Evolutionary conservation across 129 eudicot species (phyloP), one percentile per base, ranked within the genome.

Genomic region (Ambrosia artemisiifolia): DNA sequence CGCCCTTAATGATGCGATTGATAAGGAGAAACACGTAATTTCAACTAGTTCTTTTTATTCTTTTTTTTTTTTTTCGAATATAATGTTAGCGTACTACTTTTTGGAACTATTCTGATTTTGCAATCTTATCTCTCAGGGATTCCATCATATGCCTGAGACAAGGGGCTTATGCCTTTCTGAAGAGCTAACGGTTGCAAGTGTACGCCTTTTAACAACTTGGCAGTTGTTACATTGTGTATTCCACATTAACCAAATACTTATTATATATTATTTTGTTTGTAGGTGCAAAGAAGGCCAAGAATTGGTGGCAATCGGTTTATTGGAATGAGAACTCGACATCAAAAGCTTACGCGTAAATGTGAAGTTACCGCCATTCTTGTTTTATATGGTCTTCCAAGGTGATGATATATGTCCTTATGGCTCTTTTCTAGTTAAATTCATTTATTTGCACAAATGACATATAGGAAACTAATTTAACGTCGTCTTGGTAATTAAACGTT

Each of bases 81-180:
- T 65, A 56, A 42, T 18, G 51, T 24, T 56, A 36, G 6, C 65
- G 71, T 63, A 50, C 61, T 63, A 44, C 50, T 4, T 35, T 63
- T 35, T 63, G 10, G 2, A 43, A 47, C 6, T 79, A 12, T 75
- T 76, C 62, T 80, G 71, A 83, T 63, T 36, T 64, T 50, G 55
- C 12, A 40, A 19, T 49, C 13, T 77, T 10, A 16, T 62, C 50
- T 43, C 78, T 16, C 85, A 94, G 99, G 99, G 99, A 7, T 83
- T 81, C 72, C 97, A 95, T 86, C 99, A 95, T 83, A 81, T 91
- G 97, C 99, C 99, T 34, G 99, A 95, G 82, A 95, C 99, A 65
- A 91, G 99, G 71, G 99, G 99, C 24, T 80, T 95, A 50, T 95
- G 99, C 81, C 93, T 95, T 72, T 95, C 99, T 36, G 99, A 95